These are phyloP conservation scores for Wickerhamomyces sp. DNA, from an alignment of 1,139 yeast species.

Conservation along the genomic window DNA sequence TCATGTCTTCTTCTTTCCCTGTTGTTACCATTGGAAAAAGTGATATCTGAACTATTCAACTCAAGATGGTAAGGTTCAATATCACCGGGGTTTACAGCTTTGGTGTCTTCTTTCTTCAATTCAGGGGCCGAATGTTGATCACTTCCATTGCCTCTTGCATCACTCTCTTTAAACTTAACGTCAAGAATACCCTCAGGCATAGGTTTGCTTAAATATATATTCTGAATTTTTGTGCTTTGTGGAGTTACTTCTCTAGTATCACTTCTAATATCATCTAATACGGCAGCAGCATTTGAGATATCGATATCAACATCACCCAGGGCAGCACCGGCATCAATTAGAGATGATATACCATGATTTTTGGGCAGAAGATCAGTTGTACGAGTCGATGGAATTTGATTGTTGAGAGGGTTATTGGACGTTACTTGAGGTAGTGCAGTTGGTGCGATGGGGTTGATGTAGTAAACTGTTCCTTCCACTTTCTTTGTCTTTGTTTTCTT, in stretches of 20 bases:
- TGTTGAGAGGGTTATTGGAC: not conserved
- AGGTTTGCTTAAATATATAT: no score
- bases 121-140: no score
- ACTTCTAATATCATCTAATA: not conserved
- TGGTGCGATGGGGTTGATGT: not conserved
- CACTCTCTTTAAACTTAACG: no score
- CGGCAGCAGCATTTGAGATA: not conserved
- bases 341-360: not conserved
- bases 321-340: not conserved
- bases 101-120: not conserved
- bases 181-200: no score
- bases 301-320: slow-evolving; percentile 1
- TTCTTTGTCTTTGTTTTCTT: not conserved
- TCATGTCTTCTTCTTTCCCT: slow-evolving; percentile 22
- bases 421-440: not conserved
- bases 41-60: slow-evolving; percentile 13
- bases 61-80: slow-evolving; percentile 2
- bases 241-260: no score
- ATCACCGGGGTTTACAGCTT: not conserved
- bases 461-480: slow-evolving; percentile 1
- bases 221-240: no score
- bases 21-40: slow-evolving; percentile 24
- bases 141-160: no score
- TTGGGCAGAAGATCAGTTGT: not conserved
- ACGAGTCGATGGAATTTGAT: not conserved